Conservation (phyloP, 192 early-diverging fungal species). For the Mortierella antarctica region DNA sequence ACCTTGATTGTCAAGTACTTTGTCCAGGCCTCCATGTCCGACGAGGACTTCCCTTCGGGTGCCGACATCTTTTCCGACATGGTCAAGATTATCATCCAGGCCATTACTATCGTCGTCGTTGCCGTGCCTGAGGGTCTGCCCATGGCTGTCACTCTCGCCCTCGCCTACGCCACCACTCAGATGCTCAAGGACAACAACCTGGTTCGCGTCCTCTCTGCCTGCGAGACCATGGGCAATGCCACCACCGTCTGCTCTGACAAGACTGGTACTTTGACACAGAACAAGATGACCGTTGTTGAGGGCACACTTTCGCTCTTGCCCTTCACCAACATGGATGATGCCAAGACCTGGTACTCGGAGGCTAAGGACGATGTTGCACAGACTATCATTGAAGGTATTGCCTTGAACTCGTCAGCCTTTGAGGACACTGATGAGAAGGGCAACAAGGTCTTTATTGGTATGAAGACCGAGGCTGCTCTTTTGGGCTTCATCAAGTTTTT, state of each 20-base stretch:
- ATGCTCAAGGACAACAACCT: constrained; percentile 86
- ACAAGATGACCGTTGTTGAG: constrained; percentile 81
- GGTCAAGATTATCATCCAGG: constrained; percentile 78
- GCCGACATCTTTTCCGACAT: constrained; percentile 65
- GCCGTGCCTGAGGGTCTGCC: constrained; percentile 89
- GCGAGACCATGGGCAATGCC: constrained; percentile 89
- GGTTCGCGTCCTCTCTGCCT: constrained; percentile 80
- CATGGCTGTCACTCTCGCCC: constrained; percentile 85
- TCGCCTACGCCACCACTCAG: constrained; percentile 82
- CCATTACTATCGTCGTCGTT: constrained; percentile 84
- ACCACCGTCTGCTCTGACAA: constrained; percentile 88
- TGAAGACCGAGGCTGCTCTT: constrained; percentile 83
- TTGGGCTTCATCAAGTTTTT: constrained; percentile 69
- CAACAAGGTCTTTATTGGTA: constrained; percentile 73
- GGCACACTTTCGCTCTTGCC: constrained; percentile 61
- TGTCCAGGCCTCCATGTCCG: constrained; percentile 59
- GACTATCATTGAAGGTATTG: constrained; percentile 65
- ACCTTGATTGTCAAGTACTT: constrained; percentile 71
- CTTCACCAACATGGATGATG: constrained; percentile 52
- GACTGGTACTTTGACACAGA: constrained; percentile 88
- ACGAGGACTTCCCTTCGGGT: constrained; percentile 64
- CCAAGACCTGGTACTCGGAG: constrained; percentile 58
- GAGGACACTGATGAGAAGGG: constrained; percentile 72
- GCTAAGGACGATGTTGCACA: constrained; percentile 55
- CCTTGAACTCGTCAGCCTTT: constrained; percentile 81